Base-by-base conservation (phyloP, 2,329 filamentous ascomycete species). In the Arthrinium puccinioides region DNA sequence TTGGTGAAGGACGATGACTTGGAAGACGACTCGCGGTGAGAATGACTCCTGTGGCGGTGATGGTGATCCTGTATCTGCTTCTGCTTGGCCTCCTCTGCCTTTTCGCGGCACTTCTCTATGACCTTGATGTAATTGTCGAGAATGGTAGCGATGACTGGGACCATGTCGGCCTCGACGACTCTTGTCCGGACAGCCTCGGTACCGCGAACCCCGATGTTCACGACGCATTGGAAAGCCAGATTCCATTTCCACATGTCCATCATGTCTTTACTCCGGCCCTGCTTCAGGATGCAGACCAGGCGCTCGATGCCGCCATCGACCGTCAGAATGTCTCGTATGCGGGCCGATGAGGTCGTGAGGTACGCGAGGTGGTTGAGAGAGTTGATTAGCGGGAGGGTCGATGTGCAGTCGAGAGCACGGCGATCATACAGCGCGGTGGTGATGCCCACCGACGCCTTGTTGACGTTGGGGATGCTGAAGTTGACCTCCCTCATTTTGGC, bases 181-280 rank as follows among this genome's bases (percentile, higher is more conserved):
- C 92, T 77, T 40, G 92, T 97, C 50, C 92, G 79, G 42, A 98
- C 92, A 49, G 79, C 82, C 66, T 98, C 92, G 10, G 92, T 96
- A 42, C 92, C 92, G 50, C 92, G 79, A 42, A 98, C 90, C 40
- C 92, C 92, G 56, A 98, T 97, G 62, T 98, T 98, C 59, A 98
- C 92, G 47, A 97, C 89, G 61, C 92, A 98, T 64, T 97, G 92
- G 62, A 98, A 98, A 37, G 92, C 92, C 45, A 98, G 74, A 57
- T 96, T 98, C 92, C 92, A 98, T 66, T 97, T 97, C 92, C 92
- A 98, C 86, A 95, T 95, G 61, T 96, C 90, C 90, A 97, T 96
- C 81, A 96, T 84, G 60, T 98, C 90, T 64, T 89, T 94, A 66
- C 87, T 96, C 57, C 92, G 77, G 45, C 92, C 92, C 64, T 95